Percentiles rank a stretch among this genome's conserved stretches.
These are phyloP conservation scores for Asterophora parasitica DNA, from an alignment of 768 basidiomycete genomes.

Conservation along the genomic window DNA sequence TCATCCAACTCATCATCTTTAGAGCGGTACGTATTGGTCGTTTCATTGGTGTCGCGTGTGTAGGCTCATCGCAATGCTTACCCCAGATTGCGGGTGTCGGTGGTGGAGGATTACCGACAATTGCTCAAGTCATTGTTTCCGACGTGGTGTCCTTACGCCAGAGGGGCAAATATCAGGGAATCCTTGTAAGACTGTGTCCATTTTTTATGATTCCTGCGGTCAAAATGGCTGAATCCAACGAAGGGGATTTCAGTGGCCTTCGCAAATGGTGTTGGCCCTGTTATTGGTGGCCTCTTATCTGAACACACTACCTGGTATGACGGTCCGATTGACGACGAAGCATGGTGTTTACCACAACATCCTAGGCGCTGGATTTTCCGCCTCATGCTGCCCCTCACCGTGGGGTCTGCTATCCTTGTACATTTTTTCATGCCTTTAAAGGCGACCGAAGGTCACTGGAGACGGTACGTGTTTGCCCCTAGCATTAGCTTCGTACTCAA, in stretches of 20 bases:
- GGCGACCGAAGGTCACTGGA: conserved; percentile 43
- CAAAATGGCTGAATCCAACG: background rate
- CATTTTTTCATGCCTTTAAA: conserved; percentile 49
- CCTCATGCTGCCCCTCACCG: conserved; percentile 45
- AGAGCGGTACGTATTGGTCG: conserved; percentile 33
- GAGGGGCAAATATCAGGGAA: conserved; percentile 57
- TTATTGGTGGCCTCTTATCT: conserved; percentile 46
- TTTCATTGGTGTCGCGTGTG: too few relatives aligned
- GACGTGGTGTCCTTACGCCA: conserved; percentile 53
- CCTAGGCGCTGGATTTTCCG: conserved; percentile 49
- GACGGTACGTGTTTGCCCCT: conserved; percentile 20
- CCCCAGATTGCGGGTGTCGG: conserved; percentile 45
- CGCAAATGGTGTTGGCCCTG: conserved; percentile 48
- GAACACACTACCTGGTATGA: conserved; percentile 40
- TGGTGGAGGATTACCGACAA: conserved; percentile 49
- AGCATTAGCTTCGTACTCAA: too few relatives aligned
- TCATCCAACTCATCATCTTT: conserved; percentile 49
- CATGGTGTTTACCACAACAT: background rate
- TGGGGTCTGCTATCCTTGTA: conserved; percentile 38
- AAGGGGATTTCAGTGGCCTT: conserved; percentile 41
- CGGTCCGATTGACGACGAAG: background rate
- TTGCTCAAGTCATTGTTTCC: conserved; percentile 50
- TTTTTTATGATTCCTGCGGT: too few relatives aligned
- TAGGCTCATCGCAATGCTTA: background rate
- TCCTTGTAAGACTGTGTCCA: conserved; percentile 30